Evolutionary conservation across 208 protist genomes (phyloP), one percentile per base, ranked within the genome.

Genomic region (Acanthamoeba castellanii): DNA sequence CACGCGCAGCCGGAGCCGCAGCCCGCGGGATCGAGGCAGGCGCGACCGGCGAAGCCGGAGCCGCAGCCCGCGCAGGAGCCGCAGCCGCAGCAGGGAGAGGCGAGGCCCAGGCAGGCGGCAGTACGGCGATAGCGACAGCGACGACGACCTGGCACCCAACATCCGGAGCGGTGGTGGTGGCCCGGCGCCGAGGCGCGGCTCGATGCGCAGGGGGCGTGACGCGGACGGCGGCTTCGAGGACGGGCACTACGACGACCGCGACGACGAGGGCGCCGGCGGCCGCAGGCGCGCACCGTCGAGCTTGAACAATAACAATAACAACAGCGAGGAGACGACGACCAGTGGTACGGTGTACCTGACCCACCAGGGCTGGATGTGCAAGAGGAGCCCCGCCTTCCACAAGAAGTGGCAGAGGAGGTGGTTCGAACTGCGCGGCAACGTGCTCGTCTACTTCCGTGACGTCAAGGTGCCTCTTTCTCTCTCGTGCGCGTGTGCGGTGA

Each of bases 301-400:
- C 42, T 47, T 47, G 42, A 47, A n/a, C 61, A 68, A 22, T 4
- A 14, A 68, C 74, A 22, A 14, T 7, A 16, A 14, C n/a, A 16
- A 8, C 74, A 45, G n/a, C 74, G 45, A 82, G 22, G 74, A 55
- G 74, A 14, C 61, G 27, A n/a, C 5, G 61, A 68, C 61, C 27
- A 68, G 8, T n/a, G 70, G 45, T 7, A 52, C 74, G 7, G 74
- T 82, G 34, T 82, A 82, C 20, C 74, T 82, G 1, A 82, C 74
- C 4, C 74, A 82, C 37, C 74, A 82, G 74, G 82, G 82, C 27
- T 90, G 57, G 47, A 7, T 90, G 30, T 68, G n/a, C 50, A 90
- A 90, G 82, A 90, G 32, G 55, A 90, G 82, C 22, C 82, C 82
- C 30, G 82, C 82, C 82, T 90, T 90, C 82, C 82, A 90, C 82